Evolutionary conservation across 1,284 basidiomycete genomes (phyloP).

Genomic region (Singerocomus rubriflavus): DNA sequence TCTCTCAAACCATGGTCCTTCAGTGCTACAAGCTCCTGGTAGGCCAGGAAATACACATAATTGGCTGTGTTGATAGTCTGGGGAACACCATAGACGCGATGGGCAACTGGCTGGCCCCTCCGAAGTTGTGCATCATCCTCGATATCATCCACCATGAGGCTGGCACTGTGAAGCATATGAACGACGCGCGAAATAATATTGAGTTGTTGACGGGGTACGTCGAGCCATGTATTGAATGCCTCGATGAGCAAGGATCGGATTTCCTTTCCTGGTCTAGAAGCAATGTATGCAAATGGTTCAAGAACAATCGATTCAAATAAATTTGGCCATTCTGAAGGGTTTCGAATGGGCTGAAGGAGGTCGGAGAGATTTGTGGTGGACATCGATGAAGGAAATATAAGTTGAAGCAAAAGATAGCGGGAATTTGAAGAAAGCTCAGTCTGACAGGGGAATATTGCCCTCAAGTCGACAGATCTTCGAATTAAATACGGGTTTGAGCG

Average conservation of each 20-base stretch:
- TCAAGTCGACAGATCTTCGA: no score
- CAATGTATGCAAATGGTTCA: constrained; percentile 90
- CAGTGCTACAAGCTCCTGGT: constrained; percentile 71
- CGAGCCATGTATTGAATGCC: constrained; percentile 93
- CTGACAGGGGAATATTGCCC: no score
- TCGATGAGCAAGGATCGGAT: constrained; percentile 87
- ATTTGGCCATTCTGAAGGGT: no score
- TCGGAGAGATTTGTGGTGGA: no score
- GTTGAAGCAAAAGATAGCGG: no score
- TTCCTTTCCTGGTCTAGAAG: constrained; percentile 89
- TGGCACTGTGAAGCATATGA: constrained; percentile 93
- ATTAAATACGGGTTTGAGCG: no score
- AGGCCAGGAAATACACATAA: constrained; percentile 93
- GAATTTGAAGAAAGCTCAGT: no score
- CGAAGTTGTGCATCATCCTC: constrained; percentile 94
- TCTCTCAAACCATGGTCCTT: constrained; percentile 32
- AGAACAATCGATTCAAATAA: constrained; percentile 40
- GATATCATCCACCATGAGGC: constrained; percentile 97
- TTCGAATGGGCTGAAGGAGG: no score
- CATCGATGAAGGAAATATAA: no score
- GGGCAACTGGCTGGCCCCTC: constrained; percentile 85
- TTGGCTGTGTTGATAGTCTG: constrained; percentile 98
- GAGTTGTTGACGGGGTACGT: constrained; percentile 74
- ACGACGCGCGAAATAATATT: constrained; percentile 77
- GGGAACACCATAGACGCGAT: constrained; percentile 94